These are phyloP conservation scores for Sclerotinia sclerotiorum DNA, from an alignment of 2,329 filamentous ascomycete species.

Conservation along the genomic window DNA sequence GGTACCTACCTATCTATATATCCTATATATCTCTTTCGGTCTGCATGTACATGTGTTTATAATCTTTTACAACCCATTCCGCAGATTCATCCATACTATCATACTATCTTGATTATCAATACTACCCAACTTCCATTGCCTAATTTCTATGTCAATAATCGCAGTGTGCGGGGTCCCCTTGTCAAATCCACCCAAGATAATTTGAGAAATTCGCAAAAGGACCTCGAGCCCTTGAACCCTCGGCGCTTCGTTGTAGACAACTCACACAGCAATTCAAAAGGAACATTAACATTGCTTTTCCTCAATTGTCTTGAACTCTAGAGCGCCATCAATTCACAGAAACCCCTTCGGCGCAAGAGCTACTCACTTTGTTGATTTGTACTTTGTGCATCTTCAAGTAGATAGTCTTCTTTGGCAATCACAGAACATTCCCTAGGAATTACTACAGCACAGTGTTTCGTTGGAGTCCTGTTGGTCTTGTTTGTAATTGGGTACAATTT, in stretches of 20 bases:
- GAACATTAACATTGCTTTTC: background rate
- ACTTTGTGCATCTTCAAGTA: conserved; percentile 4
- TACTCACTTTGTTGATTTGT: conserved; percentile 10
- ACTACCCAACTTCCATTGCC: background rate
- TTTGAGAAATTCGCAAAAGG: conserved; percentile 11
- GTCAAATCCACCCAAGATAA: conserved; percentile 16
- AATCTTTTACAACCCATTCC: background rate
- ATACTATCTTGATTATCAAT: too few relatives aligned
- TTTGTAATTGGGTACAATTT: conserved; percentile 17
- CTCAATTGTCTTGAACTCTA: background rate
- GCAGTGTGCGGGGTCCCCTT: conserved; percentile 24
- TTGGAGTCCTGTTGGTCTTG: background rate
- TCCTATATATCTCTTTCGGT: background rate
- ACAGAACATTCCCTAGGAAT: background rate
- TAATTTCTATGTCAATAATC: conserved; percentile 19
- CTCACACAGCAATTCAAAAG: conserved; percentile 15
- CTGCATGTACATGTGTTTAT: background rate
- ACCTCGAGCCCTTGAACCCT: conserved; percentile 20
- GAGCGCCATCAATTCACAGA: conserved; percentile 4
- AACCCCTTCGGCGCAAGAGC: background rate
- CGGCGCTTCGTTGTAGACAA: conserved; percentile 26
- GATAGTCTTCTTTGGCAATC: background rate
- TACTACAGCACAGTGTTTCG: background rate
- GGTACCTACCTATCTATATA: background rate
- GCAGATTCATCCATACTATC: background rate